Evolutionary conservation across 176 grass and related monocot genomes (phyloP).

Genomic region (Oryza officinalis): DNA sequence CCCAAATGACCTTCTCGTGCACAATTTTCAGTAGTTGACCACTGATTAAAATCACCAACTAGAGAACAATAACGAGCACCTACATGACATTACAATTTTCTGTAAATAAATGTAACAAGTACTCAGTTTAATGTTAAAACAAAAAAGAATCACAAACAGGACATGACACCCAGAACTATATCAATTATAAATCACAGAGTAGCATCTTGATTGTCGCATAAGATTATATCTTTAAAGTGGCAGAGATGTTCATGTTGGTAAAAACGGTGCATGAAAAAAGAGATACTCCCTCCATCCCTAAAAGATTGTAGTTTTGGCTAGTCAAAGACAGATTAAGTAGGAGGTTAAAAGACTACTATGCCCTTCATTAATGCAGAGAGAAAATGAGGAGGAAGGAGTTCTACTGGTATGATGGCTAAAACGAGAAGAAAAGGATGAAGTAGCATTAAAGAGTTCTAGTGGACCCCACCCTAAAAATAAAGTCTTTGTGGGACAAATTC

Average conservation of each 20-base stretch:
- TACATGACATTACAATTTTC: conserved; percentile 41
- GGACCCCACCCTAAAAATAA: too few relatives aligned
- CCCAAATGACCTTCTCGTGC: conserved; percentile 91
- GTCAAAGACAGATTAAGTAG: too few relatives aligned
- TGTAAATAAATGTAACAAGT: conserved; percentile 26
- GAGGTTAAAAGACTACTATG: too few relatives aligned
- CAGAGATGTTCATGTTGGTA: not conserved
- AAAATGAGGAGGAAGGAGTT: too few relatives aligned
- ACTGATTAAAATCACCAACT: conserved; percentile 91
- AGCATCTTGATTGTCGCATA: conserved; percentile 15
- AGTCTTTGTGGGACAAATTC: too few relatives aligned
- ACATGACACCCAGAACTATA: conserved; percentile 5
- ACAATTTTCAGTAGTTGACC: conserved; percentile 67
- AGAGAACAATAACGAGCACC: conserved; percentile 88
- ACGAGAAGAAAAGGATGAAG: too few relatives aligned
- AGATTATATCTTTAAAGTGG: conserved; percentile 21
- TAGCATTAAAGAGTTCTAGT: too few relatives aligned
- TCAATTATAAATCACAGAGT: conserved; percentile 8
- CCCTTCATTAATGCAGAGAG: too few relatives aligned
- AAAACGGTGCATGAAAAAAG: not conserved
- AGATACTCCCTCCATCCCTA: not conserved
- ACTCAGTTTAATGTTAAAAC: conserved; percentile 5
- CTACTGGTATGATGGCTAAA: too few relatives aligned
- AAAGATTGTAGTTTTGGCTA: too few relatives aligned
- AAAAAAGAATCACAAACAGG: conserved; percentile 17